Percentiles rank a stretch among this genome's conserved stretches.
Conservation (phyloP, 1,284 basidiomycete genomes). For the Ganoderma lingzhi region DNA sequence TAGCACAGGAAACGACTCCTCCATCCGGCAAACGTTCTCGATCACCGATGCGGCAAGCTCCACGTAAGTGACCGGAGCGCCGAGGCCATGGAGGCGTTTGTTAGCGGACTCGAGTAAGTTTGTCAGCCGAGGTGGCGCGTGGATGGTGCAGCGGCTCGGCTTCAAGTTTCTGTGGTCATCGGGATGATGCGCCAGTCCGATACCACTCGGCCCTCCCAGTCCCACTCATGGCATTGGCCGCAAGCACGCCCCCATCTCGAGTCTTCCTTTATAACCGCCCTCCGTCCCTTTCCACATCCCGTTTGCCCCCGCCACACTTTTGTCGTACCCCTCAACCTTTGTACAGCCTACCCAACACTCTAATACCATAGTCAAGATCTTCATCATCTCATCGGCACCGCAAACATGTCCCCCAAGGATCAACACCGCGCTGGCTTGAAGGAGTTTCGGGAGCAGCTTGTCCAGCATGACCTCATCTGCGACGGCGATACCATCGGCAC, state of each 20-base stretch:
- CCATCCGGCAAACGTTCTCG: not conserved
- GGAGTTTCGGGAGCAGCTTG: conserved; percentile 58
- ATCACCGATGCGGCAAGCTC: not conserved
- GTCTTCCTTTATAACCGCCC: conserved; percentile 1
- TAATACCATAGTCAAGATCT: not conserved
- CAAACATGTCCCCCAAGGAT: conserved; percentile 30
- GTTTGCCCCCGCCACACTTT: not conserved
- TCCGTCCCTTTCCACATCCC: not conserved
- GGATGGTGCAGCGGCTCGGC: not conserved
- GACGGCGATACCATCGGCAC: conserved; percentile 72
- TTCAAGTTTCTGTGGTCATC: conserved; percentile 20
- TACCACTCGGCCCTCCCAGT: conserved; percentile 9
- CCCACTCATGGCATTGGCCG: conserved; percentile 20
- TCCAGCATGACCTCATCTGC: conserved; percentile 58
- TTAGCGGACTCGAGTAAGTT: not conserved
- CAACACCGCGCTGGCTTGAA: conserved; percentile 33
- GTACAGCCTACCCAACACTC: not conserved
- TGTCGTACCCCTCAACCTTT: not conserved
- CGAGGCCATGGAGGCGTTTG: conserved; percentile 3
- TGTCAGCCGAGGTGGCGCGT: conserved; percentile 13
- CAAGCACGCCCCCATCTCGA: conserved; percentile 9
- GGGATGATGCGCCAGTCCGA: conserved; percentile 28
- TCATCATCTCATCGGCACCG: not conserved
- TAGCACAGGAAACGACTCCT: not conserved
- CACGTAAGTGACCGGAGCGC: not conserved